Conservation (phyloP, 345 rosid genomes). For the Eucalyptus cloeziana region DNA sequence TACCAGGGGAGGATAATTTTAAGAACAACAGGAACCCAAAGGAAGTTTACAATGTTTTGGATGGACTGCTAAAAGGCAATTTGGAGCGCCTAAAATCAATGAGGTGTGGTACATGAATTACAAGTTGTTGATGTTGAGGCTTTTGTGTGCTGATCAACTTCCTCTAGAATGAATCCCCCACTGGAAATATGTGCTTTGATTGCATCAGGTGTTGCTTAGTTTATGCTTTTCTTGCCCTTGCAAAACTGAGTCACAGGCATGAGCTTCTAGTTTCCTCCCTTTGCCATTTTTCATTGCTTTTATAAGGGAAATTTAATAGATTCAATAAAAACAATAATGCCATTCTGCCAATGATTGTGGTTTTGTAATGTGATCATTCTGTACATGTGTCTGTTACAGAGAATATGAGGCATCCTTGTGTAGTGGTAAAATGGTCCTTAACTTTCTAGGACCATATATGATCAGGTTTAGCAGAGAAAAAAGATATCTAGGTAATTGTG, state of each 20-base stretch:
- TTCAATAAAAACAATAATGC: not conserved
- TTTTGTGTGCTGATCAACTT: not conserved
- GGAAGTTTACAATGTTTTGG: conserved; percentile 37
- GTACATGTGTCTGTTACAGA: not conserved
- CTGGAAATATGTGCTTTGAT: not conserved
- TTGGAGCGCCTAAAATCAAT: conserved; percentile 54
- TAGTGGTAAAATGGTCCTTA: not conserved
- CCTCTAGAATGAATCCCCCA: not conserved
- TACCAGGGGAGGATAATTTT: conserved; percentile 8
- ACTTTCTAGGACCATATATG: not conserved
- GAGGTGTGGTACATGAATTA: conserved; percentile 25
- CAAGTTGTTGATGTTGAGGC: not conserved
- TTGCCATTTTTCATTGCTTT: not conserved
- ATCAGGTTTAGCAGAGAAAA: not conserved
- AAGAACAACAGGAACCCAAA: conserved; percentile 22
- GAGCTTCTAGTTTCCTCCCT: not conserved
- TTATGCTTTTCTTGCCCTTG: not conserved
- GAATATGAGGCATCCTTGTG: not conserved
- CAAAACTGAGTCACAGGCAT: not conserved
- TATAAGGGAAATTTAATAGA: not conserved
- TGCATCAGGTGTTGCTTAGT: not conserved
- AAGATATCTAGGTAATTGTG: not conserved
- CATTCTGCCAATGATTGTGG: not conserved
- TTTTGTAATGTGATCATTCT: not conserved
- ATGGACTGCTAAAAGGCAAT: conserved; percentile 47